Base-by-base conservation (phyloP, 169 alveolate species). In the Theileria orientalis region DNA sequence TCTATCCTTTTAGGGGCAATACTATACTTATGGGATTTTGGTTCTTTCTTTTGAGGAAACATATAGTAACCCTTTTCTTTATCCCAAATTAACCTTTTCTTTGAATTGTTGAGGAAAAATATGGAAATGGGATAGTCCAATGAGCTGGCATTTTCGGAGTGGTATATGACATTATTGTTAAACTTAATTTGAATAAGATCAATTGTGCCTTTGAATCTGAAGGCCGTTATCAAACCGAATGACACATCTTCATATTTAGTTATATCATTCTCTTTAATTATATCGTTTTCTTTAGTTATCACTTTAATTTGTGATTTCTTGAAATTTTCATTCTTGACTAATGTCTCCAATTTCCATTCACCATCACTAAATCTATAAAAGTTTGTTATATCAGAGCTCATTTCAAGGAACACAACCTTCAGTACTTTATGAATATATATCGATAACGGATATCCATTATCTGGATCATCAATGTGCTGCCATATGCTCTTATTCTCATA, bases 331-430 rank as follows among this genome's bases (percentile, higher is more conserved):
- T 25, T 8, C n/a, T 54, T 54, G n/a, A 27, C 2, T 7, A 54
- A 9, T n/a, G 57, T 54, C 11, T 54, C 63, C n/a, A 54, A 54
- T 54, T 54, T 54, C 63, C 27, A 25, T n/a, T 54, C 33, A 54
- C n/a, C 33, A 54, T 54, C 63, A 54, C 42, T 13, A 27, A 54
- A 54, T 54, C 63, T 54, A 27, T 54, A 54, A 27, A 54, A 54
- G n/a, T 54, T 23, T 25, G 33, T 25, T 13, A 33, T 13, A 54
- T 21, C 35, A 54, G 14, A 13, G 19, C 23, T 27, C 19, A 54
- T 13, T 27, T 23, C 63, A n/a, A 54, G 2, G 33, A 54, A 54
- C 11, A 54, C 37, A 54, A 54, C n/a, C 2, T 27, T 54, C 33
- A 25, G 8, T 9, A 7, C 63, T 54, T 54, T 54, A 8, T 54